Evolutionary conservation across 1,284 basidiomycete genomes (phyloP).

Genomic region (Puccinia triticina): DNA sequence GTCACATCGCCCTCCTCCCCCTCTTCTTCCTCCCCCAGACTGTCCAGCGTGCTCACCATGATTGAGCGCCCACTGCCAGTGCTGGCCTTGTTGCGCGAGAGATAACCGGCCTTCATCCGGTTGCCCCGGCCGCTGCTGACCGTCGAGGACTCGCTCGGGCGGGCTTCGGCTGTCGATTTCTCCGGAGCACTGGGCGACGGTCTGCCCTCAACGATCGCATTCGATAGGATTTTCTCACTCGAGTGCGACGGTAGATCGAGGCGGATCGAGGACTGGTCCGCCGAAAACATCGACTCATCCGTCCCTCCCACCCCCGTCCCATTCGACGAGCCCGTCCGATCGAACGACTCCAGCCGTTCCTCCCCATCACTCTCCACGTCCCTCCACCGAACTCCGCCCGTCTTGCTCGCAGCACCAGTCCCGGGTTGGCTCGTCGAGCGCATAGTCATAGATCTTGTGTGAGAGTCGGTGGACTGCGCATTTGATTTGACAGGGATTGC

Average conservation of each 20-base stretch:
- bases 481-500: not conserved
- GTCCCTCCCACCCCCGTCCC: not conserved
- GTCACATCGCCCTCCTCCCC: constrained; percentile 22
- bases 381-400: constrained; percentile 39
- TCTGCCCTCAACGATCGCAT: not conserved
- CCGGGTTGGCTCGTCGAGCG: not conserved
- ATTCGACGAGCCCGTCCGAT: constrained; percentile 15
- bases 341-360: constrained; percentile 38
- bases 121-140: constrained; percentile 3
- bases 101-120: constrained; percentile 39
- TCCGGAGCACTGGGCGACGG: not conserved
- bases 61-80: not conserved
- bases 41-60: constrained; percentile 33
- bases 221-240: constrained; percentile 12
- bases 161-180: not conserved
- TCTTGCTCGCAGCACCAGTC: not conserved
- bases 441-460: not conserved
- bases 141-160: constrained; percentile 1
- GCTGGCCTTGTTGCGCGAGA: constrained; percentile 7
- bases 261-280: constrained; percentile 19
- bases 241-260: constrained; percentile 1
- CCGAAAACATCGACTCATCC: constrained; percentile 34
- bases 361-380: constrained; percentile 46
- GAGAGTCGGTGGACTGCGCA: not conserved
- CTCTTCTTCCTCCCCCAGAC: constrained; percentile 46